Percentiles rank a stretch among this genome's conserved stretches.
These are phyloP conservation scores for Kodamaea restingae DNA, from an alignment of 805 yeast genomes.

Conservation along the genomic window DNA sequence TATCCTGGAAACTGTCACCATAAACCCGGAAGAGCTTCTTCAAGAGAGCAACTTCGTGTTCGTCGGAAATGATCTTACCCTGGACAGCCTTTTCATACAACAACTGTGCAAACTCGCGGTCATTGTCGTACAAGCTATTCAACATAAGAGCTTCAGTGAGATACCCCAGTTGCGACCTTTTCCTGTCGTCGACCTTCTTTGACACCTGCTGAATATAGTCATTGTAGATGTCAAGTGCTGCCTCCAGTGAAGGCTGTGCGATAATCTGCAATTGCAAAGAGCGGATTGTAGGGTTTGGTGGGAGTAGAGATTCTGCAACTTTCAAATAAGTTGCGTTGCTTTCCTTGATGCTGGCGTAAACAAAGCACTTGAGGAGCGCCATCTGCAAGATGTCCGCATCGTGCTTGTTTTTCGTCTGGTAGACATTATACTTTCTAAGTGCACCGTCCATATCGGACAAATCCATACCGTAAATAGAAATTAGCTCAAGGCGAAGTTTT, in stretches of 20 bases:
- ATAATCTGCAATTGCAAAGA: conserved; percentile 40
- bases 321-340: conserved; percentile 25
- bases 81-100: conserved; percentile 45
- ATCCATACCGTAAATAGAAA: conserved; percentile 27
- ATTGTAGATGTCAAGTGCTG: conserved; percentile 44
- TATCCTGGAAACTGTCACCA: conserved; percentile 47
- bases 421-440: conserved; percentile 36
- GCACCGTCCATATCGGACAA: conserved; percentile 25
- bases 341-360: conserved; percentile 36
- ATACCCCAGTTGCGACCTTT: conserved; percentile 40
- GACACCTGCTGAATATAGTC: conserved; percentile 39
- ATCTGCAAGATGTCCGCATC: conserved; percentile 41
- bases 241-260: conserved; percentile 34
- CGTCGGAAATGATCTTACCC: conserved; percentile 34
- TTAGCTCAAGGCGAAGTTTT: conserved; percentile 27
- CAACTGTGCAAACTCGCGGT: conserved; percentile 52
- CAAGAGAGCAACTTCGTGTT: conserved; percentile 36
- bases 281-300: conserved; percentile 26
- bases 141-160: conserved; percentile 47
- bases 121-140: conserved; percentile 40
- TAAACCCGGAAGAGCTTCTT: conserved; percentile 44
- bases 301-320: conserved; percentile 38
- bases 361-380: conserved; percentile 36
- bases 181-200: conserved; percentile 23
- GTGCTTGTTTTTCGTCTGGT: conserved; percentile 34